Evolutionary conservation across 306 rosid genomes (phyloP).

Genomic region (Abrus pulchellus): DNA sequence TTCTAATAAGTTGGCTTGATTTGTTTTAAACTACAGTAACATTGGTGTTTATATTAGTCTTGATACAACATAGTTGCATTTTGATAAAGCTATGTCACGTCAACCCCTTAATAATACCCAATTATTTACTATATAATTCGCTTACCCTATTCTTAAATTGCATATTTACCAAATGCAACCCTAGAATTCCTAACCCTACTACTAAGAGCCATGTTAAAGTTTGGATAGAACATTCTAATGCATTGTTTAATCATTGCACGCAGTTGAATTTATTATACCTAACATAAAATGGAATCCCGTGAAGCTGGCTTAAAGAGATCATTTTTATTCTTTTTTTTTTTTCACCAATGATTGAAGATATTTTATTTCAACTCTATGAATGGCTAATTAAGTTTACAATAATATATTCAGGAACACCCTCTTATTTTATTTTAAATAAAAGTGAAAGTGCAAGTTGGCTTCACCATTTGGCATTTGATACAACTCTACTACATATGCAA

Average conservation of each 20-base stretch:
- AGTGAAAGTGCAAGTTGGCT: constrained; percentile 27
- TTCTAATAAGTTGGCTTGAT: not conserved
- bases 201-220: not conserved
- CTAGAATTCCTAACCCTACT: not conserved
- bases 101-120: constrained; percentile 9
- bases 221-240: constrained; percentile 53
- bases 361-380: constrained; percentile 46
- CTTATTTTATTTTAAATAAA: not conserved
- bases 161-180: constrained; percentile 18
- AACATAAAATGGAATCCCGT: constrained; percentile 44
- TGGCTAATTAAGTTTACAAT: constrained; percentile 9
- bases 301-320: constrained; percentile 35
- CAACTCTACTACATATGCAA: constrained; percentile 11
- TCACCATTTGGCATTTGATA: constrained; percentile 24
- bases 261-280: constrained; percentile 30
- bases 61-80: not conserved
- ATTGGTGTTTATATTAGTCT: not conserved
- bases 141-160: constrained; percentile 7
- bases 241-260: constrained; percentile 39
- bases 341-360: constrained; percentile 53
- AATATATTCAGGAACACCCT: constrained; percentile 3
- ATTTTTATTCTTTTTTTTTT: not conserved
- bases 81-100: constrained; percentile 14
- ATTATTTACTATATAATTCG: constrained; percentile 20
- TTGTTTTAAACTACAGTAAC: constrained; percentile 4